Percentiles rank a stretch among this genome's conserved stretches.
These are phyloP conservation scores for Clausena lansium DNA, from an alignment of 345 rosid species.

Conservation along the genomic window DNA sequence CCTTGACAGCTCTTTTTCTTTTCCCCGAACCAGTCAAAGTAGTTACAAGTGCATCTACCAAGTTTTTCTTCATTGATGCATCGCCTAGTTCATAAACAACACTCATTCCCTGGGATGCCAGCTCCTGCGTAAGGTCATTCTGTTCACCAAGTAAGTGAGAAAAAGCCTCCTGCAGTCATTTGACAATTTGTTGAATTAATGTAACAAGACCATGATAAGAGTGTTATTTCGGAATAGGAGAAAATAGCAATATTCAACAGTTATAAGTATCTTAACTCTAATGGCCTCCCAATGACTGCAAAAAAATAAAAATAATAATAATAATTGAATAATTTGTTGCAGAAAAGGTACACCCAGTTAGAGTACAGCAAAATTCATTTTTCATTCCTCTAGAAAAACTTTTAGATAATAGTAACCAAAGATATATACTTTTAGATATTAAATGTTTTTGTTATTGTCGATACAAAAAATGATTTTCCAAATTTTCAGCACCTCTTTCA, in stretches of 20 bases:
- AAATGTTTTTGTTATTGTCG: too few relatives aligned
- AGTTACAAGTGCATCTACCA: slow-evolving; percentile 83
- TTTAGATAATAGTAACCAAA: background rate
- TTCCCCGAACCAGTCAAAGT: slow-evolving; percentile 94
- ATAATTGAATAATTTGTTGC: background rate
- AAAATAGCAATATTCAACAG: background rate
- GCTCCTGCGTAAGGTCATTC: slow-evolving; percentile 92
- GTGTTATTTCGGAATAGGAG: background rate
- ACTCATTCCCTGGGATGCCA: slow-evolving; percentile 99
- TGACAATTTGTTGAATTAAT: slow-evolving; percentile 14
- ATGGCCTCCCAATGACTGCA: background rate
- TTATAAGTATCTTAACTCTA: background rate
- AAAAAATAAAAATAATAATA: too few relatives aligned
- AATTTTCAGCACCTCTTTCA: background rate
- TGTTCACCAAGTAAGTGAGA: slow-evolving; percentile 90
- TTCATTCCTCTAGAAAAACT: background rate
- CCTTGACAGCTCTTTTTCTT: slow-evolving; percentile 95
- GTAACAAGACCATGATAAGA: background rate
- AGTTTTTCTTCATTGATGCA: slow-evolving; percentile 74
- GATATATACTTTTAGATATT: too few relatives aligned
- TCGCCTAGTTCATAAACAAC: slow-evolving; percentile 94
- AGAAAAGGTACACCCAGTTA: background rate
- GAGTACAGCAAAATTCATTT: background rate
- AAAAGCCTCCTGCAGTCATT: slow-evolving; percentile 80
- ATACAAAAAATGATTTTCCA: background rate